A percentile compares a stretch with the other conserved stretches of the same genome.
phyloP scores from a whole-genome alignment of 2,329 filamentous ascomycete species.

The Huntiella omanensis region DNA sequence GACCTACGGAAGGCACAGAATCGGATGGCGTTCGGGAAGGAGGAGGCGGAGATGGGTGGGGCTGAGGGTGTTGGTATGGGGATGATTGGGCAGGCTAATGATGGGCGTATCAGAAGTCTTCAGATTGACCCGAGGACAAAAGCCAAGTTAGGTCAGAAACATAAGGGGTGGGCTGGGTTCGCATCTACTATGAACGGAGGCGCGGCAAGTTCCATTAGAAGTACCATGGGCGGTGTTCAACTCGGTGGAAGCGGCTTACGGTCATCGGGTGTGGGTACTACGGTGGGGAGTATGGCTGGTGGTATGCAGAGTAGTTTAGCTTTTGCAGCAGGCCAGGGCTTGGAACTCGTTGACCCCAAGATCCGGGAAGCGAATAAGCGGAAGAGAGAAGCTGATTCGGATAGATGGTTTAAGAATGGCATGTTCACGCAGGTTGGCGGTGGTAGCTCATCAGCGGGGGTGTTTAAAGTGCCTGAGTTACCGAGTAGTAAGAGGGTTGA shows the following conservation, averaged over 20 bases:
- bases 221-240: slow-evolving; percentile 7
- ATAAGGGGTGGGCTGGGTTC: slow-evolving; percentile 78
- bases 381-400: slow-evolving; percentile 86
- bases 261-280: slow-evolving; percentile 61
- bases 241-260: slow-evolving; percentile 51
- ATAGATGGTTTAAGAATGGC: slow-evolving; percentile 93
- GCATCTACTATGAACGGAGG: slow-evolving; percentile 73
- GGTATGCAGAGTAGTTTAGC: slow-evolving; percentile 76
- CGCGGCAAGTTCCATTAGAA: slow-evolving; percentile 48
- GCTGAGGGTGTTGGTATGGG: slow-evolving; percentile 75
- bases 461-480: slow-evolving; percentile 68
- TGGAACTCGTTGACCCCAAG: slow-evolving; percentile 91
- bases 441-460: slow-evolving; percentile 22
- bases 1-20: slow-evolving; percentile 93
- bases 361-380: slow-evolving; percentile 69
- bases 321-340: slow-evolving; percentile 84
- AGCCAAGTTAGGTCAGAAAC: slow-evolving; percentile 85
- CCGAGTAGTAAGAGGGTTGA: slow-evolving; percentile 58
- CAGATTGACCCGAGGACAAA: slow-evolving; percentile 88
- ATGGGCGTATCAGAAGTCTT: slow-evolving; percentile 70
- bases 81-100: slow-evolving; percentile 81
- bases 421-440: slow-evolving; percentile 73
- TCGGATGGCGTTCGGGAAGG: slow-evolving; percentile 84
- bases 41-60: slow-evolving; percentile 85
- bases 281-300: slow-evolving; percentile 31